phyloP scores from a whole-genome alignment of 2,329 filamentous ascomycete genomes.

The Boeremia lycopersici region DNA sequence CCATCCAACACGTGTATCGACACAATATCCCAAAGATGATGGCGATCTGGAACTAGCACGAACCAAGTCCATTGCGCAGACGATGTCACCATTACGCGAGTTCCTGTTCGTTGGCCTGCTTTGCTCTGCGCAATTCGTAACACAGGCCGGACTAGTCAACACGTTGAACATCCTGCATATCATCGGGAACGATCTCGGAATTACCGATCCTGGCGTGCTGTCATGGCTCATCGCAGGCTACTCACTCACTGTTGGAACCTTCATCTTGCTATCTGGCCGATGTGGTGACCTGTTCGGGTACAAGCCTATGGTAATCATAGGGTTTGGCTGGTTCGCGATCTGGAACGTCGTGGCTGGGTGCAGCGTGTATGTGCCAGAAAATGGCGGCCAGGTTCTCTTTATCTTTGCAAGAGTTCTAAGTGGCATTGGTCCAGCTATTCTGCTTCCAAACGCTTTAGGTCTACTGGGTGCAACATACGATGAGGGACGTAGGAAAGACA shows the following conservation, averaged over 20 bases:
- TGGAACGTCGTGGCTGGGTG: constrained; percentile 56
- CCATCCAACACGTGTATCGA: constrained; percentile 3
- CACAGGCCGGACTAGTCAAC: constrained; percentile 50
- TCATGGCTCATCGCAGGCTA: constrained; percentile 58
- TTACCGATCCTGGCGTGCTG: constrained; percentile 49
- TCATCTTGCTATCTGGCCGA: constrained; percentile 57
- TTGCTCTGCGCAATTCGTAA: constrained; percentile 43
- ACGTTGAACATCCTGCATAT: constrained; percentile 50
- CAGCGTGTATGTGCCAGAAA: constrained; percentile 44
- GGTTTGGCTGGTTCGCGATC: constrained; percentile 57
- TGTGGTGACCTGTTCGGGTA: constrained; percentile 59
- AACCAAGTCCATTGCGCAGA: constrained; percentile 30
- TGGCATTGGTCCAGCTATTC: constrained; percentile 66
- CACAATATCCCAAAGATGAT: not conserved
- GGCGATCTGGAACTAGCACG: constrained; percentile 23
- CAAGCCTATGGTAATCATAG: constrained; percentile 56
- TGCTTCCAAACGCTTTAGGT: constrained; percentile 68
- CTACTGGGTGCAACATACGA: constrained; percentile 64
- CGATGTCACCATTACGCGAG: constrained; percentile 30
- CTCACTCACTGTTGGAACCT: constrained; percentile 57
- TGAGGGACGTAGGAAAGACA: constrained; percentile 63
- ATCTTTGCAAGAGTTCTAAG: constrained; percentile 45
- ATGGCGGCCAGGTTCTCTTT: constrained; percentile 43
- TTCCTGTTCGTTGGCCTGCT: constrained; percentile 34
- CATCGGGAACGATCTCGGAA: constrained; percentile 51